phyloP scores from a whole-genome alignment of 2,329 filamentous ascomycete species.

The Penicillium occitanis region DNA sequence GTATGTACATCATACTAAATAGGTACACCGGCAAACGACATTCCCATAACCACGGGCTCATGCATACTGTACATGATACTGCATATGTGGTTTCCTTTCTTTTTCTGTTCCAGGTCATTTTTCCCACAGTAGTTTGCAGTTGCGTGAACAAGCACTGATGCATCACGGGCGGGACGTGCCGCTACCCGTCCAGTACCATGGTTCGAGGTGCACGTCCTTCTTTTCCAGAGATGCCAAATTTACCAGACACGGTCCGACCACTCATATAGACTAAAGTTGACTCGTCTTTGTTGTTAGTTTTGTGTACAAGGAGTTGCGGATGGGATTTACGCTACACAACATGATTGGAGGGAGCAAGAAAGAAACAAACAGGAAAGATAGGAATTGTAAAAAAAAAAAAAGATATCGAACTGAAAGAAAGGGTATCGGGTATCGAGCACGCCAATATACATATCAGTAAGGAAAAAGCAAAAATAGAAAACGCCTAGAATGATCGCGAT shows the following conservation, averaged over 20 bases:
- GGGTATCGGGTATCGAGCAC: slow-evolving; percentile 9
- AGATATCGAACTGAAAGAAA: background rate
- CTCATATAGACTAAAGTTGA: background rate
- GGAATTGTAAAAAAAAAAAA: background rate
- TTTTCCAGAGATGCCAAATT: background rate
- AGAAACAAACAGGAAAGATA: background rate
- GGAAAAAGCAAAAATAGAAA: background rate
- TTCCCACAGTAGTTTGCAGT: background rate
- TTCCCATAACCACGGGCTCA: background rate
- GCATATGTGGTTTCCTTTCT: background rate
- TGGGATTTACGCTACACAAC: background rate
- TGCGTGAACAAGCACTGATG: background rate
- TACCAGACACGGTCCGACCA: background rate
- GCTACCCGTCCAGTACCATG: background rate
- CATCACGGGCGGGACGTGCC: background rate
- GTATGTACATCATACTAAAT: no score
- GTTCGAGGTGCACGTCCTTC: background rate
- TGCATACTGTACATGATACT: slow-evolving; percentile 1
- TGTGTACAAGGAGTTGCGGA: background rate
- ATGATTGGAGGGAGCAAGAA: background rate
- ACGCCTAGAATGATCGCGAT: background rate
- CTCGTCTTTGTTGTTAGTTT: background rate
- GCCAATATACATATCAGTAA: slow-evolving; percentile 1
- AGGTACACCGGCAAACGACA: background rate
- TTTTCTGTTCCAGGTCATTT: background rate